Evolutionary conservation across 192 early-diverging fungal genomes (phyloP).

Genomic region (Rhizoclosmatium globosum): DNA sequence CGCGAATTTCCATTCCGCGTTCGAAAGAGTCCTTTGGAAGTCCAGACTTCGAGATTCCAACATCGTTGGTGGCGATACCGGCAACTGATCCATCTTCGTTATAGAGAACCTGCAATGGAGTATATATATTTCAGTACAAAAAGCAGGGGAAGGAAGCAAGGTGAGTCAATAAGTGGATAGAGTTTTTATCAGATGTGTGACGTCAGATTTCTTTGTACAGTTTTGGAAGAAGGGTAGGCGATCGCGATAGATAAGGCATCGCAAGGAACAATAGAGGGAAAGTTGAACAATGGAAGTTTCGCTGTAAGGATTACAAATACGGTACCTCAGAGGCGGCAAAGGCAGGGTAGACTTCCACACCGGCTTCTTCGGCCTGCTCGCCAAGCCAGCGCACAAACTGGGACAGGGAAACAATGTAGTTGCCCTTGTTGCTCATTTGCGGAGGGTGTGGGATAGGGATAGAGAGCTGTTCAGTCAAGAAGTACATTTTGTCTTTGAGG

Average conservation of each 20-base stretch:
- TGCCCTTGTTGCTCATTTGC: constrained; percentile 95
- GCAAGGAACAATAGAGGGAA: background rate
- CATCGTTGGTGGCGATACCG: constrained; percentile 95
- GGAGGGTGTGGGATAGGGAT: constrained; percentile 91
- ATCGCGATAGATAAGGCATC: background rate
- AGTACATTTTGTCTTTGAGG: constrained; percentile 84
- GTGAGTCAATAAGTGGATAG: background rate
- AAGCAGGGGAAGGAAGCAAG: background rate
- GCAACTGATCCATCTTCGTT: constrained; percentile 90
- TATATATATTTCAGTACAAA: no score
- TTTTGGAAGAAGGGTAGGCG: background rate
- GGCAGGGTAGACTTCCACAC: constrained; percentile 92
- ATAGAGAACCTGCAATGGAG: constrained; percentile 73
- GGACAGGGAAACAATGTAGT: constrained; percentile 95
- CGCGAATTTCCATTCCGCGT: constrained; percentile 93
- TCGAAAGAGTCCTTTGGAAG: constrained; percentile 90
- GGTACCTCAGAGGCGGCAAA: constrained; percentile 89
- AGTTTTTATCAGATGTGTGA: background rate
- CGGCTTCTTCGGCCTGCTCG: constrained; percentile 94
- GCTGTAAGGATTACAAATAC: background rate
- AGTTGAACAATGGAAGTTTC: background rate
- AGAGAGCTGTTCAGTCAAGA: constrained; percentile 77
- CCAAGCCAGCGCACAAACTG: constrained; percentile 97
- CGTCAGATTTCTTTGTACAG: background rate
- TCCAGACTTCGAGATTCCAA: constrained; percentile 90